Conservation (phyloP, 2,329 filamentous ascomycete genomes). For the Biscogniauxia marginata region DNA sequence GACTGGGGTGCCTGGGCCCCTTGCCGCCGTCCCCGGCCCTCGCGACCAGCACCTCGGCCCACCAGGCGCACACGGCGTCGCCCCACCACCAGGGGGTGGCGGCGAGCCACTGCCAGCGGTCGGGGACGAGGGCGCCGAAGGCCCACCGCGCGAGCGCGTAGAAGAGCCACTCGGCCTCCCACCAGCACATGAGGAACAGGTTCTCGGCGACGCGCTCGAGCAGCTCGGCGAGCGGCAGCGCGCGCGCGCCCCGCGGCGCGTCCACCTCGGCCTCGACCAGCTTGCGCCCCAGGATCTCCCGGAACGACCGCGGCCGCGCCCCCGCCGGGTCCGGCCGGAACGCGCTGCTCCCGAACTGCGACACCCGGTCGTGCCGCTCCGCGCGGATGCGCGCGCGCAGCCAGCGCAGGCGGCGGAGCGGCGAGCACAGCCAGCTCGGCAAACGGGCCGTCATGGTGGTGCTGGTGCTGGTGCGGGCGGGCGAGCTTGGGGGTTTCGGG, state of each 20-base stretch:
- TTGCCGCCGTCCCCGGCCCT: background rate
- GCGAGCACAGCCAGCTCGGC: background rate
- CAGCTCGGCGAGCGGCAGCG: background rate
- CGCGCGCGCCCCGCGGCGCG: background rate
- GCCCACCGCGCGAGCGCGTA: background rate
- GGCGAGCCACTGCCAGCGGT: too few relatives aligned
- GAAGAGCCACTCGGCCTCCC: background rate
- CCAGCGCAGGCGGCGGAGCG: background rate
- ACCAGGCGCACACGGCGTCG: background rate
- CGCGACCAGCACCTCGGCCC: background rate
- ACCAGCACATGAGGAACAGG: background rate
- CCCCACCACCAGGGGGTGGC: background rate
- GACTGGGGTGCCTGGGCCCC: background rate
- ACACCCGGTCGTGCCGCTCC: background rate
- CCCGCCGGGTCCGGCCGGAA: background rate
- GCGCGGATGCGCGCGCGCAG: background rate
- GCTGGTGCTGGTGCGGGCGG: background rate
- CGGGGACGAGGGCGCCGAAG: background rate
- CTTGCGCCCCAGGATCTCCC: background rate
- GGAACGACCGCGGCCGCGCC: conserved; percentile 36
- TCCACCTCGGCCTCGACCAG: background rate
- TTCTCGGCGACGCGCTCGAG: background rate
- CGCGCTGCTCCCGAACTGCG: too few relatives aligned
- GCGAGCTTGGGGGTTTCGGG: background rate
- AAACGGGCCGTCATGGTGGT: background rate